Percentiles rank a stretch among this genome's conserved stretches.
These are phyloP conservation scores for Lathyrus oleraceus DNA, from an alignment of 306 rosid species.

Conservation along the genomic window DNA sequence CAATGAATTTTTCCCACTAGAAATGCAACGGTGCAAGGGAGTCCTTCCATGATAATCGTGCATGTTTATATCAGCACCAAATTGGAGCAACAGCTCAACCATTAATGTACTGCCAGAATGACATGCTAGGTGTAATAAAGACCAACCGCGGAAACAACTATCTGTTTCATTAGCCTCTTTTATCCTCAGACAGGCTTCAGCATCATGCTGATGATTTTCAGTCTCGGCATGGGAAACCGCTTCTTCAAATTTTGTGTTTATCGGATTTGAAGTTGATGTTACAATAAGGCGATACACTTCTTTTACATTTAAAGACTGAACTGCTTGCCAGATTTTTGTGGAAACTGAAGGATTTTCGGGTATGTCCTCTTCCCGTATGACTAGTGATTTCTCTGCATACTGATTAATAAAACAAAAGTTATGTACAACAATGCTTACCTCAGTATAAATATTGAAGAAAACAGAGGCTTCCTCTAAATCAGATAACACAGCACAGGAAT, in stretches of 20 bases:
- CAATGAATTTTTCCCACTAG: slow-evolving; percentile 61
- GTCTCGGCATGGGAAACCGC: slow-evolving; percentile 50
- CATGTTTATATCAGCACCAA: slow-evolving; percentile 77
- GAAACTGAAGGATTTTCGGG: slow-evolving; percentile 49
- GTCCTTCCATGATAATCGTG: slow-evolving; percentile 87
- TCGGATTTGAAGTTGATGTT: slow-evolving; percentile 52
- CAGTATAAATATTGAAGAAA: slow-evolving; percentile 15
- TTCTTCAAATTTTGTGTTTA: slow-evolving; percentile 64
- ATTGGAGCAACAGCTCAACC: slow-evolving; percentile 92
- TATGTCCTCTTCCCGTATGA: slow-evolving; percentile 51
- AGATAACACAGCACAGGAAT: neutral
- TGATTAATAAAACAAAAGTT: slow-evolving; percentile 39
- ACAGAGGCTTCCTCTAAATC: slow-evolving; percentile 30
- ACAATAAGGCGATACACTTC: slow-evolving; percentile 77
- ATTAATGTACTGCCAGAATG: slow-evolving; percentile 58
- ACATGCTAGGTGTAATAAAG: slow-evolving; percentile 87
- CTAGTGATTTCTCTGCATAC: slow-evolving; percentile 81
- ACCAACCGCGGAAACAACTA: slow-evolving; percentile 74
- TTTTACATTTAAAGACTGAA: slow-evolving; percentile 53
- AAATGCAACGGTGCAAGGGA: slow-evolving; percentile 88
- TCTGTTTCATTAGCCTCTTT: slow-evolving; percentile 49
- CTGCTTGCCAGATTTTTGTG: slow-evolving; percentile 74
- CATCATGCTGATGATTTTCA: slow-evolving; percentile 53
- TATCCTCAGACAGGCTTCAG: slow-evolving; percentile 53
- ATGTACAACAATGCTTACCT: slow-evolving; percentile 27